Evolutionary conservation across 2,329 filamentous ascomycete genomes (phyloP), one percentile per base, ranked within the genome.

Genomic region (Anthostomella pinea): DNA sequence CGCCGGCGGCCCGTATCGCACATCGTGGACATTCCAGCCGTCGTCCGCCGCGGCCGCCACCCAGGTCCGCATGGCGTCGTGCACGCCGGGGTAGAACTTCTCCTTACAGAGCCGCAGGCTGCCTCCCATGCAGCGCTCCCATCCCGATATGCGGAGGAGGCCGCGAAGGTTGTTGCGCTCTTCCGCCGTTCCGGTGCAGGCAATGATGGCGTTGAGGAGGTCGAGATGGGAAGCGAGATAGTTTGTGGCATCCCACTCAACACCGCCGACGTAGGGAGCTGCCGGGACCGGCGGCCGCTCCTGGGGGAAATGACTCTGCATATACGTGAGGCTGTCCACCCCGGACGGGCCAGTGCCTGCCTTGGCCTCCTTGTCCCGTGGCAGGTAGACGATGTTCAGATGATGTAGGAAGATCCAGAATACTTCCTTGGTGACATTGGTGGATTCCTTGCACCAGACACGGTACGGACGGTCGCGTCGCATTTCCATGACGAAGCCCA

Each of bases 381-480:
- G 77, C 21, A 86, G 63, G 15, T 87, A 75, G 23, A 97, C 77
- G 29, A 96, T 83, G 54, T 97, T 97, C 39, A 95, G 72, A 51
- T 95, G 86, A 64, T 97, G 91, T 35, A 97, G 73, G 67, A 97
- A 98, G 59, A 97, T 97, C 91, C 91, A 98, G 60, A 98, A 98
- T 18, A 97, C 91, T 62, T 98, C 91, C 63, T 96, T 96, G 26
- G 90, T 95, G 30, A 97, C 91, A 53, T 86, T 90, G 41, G 83
- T 83, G 13, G 91, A 81, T 65, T 98, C 93, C 62, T 90, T 93
- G 65, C 84, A 88, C 91, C 91, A 98, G 3, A 95, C 78, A 21
- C 88, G 85, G 62, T 96, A 98, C 1, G 91, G 91, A 1, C 91
- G 79, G 32, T 88, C 79, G 22, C 83, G 81, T 51, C 86, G 84